phyloP scores from a whole-genome alignment of 2,329 filamentous ascomycete species.

The Penicillium sp. region DNA sequence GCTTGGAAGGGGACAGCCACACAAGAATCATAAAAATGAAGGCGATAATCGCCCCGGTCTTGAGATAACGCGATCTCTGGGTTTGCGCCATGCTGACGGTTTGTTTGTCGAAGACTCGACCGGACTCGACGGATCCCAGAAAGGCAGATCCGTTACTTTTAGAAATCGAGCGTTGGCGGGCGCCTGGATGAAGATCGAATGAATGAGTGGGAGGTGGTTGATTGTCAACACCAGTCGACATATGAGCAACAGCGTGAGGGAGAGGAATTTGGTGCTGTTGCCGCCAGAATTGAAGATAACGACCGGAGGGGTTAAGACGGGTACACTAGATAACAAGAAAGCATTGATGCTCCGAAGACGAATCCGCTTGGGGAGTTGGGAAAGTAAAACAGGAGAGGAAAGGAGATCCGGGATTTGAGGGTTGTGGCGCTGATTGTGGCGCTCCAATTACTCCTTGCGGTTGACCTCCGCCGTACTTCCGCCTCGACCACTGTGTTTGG shows the following conservation, averaged over 20 bases:
- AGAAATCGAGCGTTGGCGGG: constrained; percentile 51
- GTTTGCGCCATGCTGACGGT: constrained; percentile 55
- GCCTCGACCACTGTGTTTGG: neutral
- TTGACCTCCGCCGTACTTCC: constrained; percentile 5
- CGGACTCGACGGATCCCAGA: constrained; percentile 46
- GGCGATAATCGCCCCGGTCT: constrained; percentile 56
- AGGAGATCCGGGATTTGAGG: constrained; percentile 19
- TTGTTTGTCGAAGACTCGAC: constrained; percentile 38
- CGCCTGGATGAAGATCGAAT: constrained; percentile 48
- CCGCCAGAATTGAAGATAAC: constrained; percentile 21
- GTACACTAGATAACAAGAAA: constrained; percentile 11
- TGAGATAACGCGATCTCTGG: constrained; percentile 55
- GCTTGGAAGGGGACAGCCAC: constrained; percentile 45
- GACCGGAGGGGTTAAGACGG: constrained; percentile 17
- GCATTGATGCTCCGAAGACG: constrained; percentile 28
- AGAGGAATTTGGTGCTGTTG: constrained; percentile 17
- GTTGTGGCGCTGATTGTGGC: constrained; percentile 24
- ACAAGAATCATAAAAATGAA: constrained; percentile 55
- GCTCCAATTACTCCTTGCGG: constrained; percentile 16
- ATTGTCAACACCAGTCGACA: constrained; percentile 52
- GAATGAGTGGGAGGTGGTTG: constrained; percentile 48
- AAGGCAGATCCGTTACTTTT: constrained; percentile 40
- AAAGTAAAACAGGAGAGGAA: constrained; percentile 13
- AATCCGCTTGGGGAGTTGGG: constrained; percentile 12
- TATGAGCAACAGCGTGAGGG: constrained; percentile 36